Evolutionary conservation across 768 basidiomycete species (phyloP).

Genomic region (Rhizopogon roseolus): DNA sequence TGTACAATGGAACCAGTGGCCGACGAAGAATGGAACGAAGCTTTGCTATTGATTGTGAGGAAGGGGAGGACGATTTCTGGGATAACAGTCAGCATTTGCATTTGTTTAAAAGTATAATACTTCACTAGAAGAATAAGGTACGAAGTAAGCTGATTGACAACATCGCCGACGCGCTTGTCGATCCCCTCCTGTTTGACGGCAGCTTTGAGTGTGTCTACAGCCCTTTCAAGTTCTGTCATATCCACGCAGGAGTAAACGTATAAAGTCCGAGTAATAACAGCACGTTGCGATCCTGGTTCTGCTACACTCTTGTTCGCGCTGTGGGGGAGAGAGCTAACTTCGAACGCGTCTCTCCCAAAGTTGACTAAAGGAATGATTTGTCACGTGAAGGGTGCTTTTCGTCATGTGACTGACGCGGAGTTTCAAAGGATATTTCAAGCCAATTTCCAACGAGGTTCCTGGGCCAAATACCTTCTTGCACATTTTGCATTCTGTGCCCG

Average conservation of each 20-base stretch:
- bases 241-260: background rate
- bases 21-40: conserved; percentile 37
- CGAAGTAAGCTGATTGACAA: conserved; percentile 36
- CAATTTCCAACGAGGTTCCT: background rate
- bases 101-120: background rate
- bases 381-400: conserved; percentile 24
- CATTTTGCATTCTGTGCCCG: background rate
- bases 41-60: conserved; percentile 31
- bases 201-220: conserved; percentile 27
- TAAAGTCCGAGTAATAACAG: background rate
- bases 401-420: conserved; percentile 24
- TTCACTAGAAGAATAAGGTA: conserved; percentile 40
- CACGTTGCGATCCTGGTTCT: background rate
- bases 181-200: conserved; percentile 23
- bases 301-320: background rate
- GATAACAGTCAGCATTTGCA: background rate
- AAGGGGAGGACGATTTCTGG: conserved; percentile 36
- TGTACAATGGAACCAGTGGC: conserved; percentile 42
- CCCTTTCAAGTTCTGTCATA: conserved; percentile 23
- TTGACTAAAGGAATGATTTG: background rate
- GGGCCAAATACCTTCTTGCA: background rate
- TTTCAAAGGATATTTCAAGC: conserved; percentile 13
- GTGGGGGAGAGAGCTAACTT: background rate
- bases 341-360: background rate
- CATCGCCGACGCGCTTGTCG: conserved; percentile 26